These are phyloP conservation scores for Ambrosiella xylebori DNA, from an alignment of 2,329 filamentous ascomycete genomes.

Conservation along the genomic window DNA sequence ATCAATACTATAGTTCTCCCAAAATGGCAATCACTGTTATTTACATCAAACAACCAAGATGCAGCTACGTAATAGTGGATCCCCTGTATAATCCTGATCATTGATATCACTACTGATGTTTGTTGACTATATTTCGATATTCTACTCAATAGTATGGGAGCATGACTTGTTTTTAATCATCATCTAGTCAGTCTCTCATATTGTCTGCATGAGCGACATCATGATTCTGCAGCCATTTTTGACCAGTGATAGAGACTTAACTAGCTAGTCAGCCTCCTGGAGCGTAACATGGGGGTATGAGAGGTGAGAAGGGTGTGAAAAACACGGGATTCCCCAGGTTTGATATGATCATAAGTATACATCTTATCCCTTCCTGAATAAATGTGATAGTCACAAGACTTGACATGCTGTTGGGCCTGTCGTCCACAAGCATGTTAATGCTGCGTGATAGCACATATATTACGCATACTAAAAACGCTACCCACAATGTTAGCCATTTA, in stretches of 20 bases:
- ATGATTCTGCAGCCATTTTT: not conserved
- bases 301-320: not conserved
- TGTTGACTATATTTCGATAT: too few species aligned
- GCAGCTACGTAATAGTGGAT: conserved; percentile 3
- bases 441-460: too few species aligned
- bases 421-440: not conserved
- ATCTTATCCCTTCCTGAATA: not conserved
- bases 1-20: not conserved
- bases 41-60: not conserved
- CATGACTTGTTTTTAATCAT: too few species aligned
- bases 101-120: too few species aligned
- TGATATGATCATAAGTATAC: not conserved
- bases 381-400: not conserved
- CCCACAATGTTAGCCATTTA: too few species aligned
- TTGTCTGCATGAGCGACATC: not conserved
- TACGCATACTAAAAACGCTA: too few species aligned
- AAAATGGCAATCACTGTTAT: not conserved
- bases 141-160: too few species aligned
- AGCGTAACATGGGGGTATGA: not conserved
- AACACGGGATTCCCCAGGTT: not conserved
- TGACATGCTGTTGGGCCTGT: not conserved
- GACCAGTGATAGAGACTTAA: not conserved
- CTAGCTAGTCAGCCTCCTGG: not conserved
- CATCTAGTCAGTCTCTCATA: too few species aligned
- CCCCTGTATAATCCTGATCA: not conserved